Conservation (phyloP, 2,329 filamentous ascomycete genomes). For the Trichocomaceae sp. region DNA sequence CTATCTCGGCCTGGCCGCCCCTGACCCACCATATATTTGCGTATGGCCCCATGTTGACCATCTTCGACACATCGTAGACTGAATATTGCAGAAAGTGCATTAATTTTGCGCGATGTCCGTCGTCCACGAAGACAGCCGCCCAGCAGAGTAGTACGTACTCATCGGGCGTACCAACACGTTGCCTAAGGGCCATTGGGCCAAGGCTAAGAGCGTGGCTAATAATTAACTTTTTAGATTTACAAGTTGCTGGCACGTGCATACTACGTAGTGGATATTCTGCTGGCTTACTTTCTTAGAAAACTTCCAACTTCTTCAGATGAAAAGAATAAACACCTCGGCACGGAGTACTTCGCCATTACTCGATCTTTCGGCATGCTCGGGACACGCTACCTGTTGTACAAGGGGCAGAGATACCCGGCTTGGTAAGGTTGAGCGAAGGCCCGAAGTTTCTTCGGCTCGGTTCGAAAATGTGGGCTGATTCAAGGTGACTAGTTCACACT, state of each 20-base stretch:
- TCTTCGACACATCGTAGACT: not conserved
- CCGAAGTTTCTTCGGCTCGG: not conserved
- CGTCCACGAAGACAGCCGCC: not conserved
- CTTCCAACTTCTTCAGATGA: no score
- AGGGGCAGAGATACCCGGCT: not conserved
- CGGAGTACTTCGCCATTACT: no score
- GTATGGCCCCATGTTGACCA: not conserved
- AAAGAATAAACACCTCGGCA: no score
- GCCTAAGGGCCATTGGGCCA: no score
- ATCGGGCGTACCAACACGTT: not conserved
- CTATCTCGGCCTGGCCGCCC: not conserved
- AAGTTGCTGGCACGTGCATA: no score
- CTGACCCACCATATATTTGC: not conserved
- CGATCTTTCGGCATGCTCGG: no score
- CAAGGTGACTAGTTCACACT: not conserved
- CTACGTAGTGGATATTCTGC: no score
- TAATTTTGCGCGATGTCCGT: not conserved
- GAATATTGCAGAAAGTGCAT: not conserved
- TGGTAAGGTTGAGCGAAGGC: not conserved
- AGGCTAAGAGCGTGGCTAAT: no score
- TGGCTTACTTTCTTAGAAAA: no score
- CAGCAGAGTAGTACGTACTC: not conserved
- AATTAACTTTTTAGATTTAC: no score
- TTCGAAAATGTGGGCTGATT: not conserved
- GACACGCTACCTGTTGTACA: no score